Evolutionary conservation across 306 rosid species (phyloP), one percentile per base, ranked within the genome.

Genomic region (Alnus rubra): DNA sequence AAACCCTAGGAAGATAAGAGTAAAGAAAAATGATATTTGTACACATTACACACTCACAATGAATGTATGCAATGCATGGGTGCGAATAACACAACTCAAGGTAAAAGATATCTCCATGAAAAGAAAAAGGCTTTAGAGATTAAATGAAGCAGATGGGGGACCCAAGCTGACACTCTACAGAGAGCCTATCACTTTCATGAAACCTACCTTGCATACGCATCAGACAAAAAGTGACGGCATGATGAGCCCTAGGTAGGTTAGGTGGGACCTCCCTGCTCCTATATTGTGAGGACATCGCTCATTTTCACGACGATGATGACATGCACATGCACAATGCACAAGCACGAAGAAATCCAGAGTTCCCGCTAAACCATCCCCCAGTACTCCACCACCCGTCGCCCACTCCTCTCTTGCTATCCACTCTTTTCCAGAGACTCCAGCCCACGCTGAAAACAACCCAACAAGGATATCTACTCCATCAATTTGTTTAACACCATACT

Each of bases 401-500:
- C 69, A n/a, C 74, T 48, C 39, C 7, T 19, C 70, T 75, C 85
- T 73, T 58, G 83, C 80, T 64, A 48, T 78, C 79, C 81, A 74
- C 84, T 77, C 73, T 70, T 69, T 72, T 8, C 13, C 62, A 51
- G 70, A 76, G 60, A 23, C 28, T 76, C 80, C 88, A 81, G 82
- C 88, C 83, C 88, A 83, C 80, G 28, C 71, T 74, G 93, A 87
- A 79, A 88, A 87, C 87, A 83, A 89, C 90, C 79, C 58, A 62
- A 71, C 88, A 74, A 72, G 11, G 8, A 10, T 47, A 74, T 80
- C 70, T 33, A 37, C 59, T 39, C 0, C 50, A 80, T 74, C 86
- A 79, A 74, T 74, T 56, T 74, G 42, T 78, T 59, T 28, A 53
- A 11, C 78, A 69, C 84, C 74, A 82, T 70, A 62, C 56, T 82